phyloP scores from a whole-genome alignment of 768 basidiomycete genomes.

The Candolleomyces aberdarensis region DNA sequence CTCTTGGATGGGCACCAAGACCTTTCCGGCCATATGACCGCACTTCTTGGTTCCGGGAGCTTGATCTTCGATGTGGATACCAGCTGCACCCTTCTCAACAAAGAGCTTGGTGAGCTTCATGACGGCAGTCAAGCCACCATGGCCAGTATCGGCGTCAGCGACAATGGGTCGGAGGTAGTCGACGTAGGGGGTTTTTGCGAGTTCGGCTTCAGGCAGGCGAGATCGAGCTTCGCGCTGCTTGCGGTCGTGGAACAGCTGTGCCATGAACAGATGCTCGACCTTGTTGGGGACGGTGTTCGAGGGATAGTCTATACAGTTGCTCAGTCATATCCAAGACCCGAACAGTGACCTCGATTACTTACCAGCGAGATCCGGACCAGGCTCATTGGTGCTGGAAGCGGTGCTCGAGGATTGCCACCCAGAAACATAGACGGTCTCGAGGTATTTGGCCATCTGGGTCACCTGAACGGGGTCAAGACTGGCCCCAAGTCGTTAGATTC shows the following conservation, averaged over 20 bases:
- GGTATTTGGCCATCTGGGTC: slow-evolving; percentile 98
- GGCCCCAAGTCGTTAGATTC: slow-evolving; percentile 1
- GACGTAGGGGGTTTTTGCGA: slow-evolving; percentile 63
- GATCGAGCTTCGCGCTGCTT: slow-evolving; percentile 88
- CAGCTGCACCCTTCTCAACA: slow-evolving; percentile 97
- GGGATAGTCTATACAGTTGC: slow-evolving; percentile 71
- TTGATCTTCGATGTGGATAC: slow-evolving; percentile 97
- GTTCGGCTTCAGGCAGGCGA: slow-evolving; percentile 64
- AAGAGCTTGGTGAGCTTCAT: slow-evolving; percentile 99
- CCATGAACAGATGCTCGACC: slow-evolving; percentile 97
- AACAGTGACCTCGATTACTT: slow-evolving; percentile 15
- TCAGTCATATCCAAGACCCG: not conserved
- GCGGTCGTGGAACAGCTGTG: slow-evolving; percentile 98
- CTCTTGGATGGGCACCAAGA: slow-evolving; percentile 94
- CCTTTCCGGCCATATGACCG: slow-evolving; percentile 93
- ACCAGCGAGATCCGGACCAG: slow-evolving; percentile 98
- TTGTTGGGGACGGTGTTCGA: slow-evolving; percentile 99
- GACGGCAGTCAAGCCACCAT: slow-evolving; percentile 95
- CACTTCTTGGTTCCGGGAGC: slow-evolving; percentile 97
- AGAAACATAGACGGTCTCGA: slow-evolving; percentile 98
- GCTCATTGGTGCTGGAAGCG: slow-evolving; percentile 91
- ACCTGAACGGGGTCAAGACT: slow-evolving; percentile 97
- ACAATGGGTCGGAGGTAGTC: slow-evolving; percentile 95
- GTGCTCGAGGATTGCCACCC: slow-evolving; percentile 96
- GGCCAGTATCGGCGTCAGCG: slow-evolving; percentile 97